These are phyloP conservation scores for Carex myosuroides DNA, from an alignment of 176 grass and related monocot species.

Conservation along the genomic window DNA sequence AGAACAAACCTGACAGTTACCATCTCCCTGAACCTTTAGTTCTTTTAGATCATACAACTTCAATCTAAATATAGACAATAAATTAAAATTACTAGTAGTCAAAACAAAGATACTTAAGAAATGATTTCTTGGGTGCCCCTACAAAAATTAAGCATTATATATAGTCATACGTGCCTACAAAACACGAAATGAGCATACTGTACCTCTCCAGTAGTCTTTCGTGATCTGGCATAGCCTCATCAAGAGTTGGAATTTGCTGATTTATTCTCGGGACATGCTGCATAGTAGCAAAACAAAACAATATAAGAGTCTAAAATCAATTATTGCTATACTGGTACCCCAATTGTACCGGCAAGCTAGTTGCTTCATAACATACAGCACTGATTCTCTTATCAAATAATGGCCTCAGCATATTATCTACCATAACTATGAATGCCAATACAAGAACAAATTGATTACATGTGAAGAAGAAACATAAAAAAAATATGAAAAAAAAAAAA, in stretches of 20 bases:
- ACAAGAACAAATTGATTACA: not conserved
- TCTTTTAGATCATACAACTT: conserved; percentile 66
- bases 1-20: conserved; percentile 77
- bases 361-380: not conserved
- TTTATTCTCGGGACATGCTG: conserved; percentile 94
- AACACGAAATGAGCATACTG: not conserved
- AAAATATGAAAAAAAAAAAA: not conserved
- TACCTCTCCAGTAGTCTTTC: conserved; percentile 88
- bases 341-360: not conserved
- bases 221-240: conserved; percentile 86
- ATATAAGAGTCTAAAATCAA: not conserved
- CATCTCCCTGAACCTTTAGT: conserved; percentile 86
- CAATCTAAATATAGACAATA: conserved; percentile 41
- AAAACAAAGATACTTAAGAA: not conserved
- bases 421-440: not conserved
- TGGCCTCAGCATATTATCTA: not conserved
- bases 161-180: not conserved
- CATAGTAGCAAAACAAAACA: not conserved
- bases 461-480: not conserved
- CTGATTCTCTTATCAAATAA: conserved; percentile 1
- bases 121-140: not conserved
- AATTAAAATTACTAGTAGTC: not conserved
- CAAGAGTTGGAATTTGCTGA: conserved; percentile 70
- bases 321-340: not conserved
- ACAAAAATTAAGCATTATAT: not conserved